Percentiles rank a stretch among this genome's conserved stretches.
Evolutionary conservation across 495 filamentous ascomycete genomes (phyloP).

Genomic region (Podospora sp.): DNA sequence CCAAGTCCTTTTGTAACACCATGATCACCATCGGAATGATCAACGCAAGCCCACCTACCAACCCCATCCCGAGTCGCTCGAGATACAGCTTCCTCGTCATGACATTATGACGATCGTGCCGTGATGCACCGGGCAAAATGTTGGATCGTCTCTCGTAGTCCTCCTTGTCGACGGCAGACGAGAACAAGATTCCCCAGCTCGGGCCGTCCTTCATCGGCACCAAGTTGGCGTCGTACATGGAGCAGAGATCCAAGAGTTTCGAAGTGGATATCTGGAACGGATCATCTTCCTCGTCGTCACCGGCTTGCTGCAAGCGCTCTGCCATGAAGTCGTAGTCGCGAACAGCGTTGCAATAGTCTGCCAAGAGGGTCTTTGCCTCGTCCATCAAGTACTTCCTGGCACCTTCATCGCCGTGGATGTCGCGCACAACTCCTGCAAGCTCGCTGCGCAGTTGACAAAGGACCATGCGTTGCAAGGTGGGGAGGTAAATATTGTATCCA

Average conservation of each 20-base stretch:
- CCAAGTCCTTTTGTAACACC: constrained; percentile 7
- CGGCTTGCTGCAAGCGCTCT: not conserved
- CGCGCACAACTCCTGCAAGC: not conserved
- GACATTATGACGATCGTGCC: not conserved
- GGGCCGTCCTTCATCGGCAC: not conserved
- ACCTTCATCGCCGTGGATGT: not conserved
- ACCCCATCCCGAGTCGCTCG: constrained; percentile 1
- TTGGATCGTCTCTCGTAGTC: not conserved
- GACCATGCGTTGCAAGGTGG: constrained; percentile 5
- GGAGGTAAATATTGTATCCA: not conserved
- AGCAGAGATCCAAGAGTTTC: not conserved
- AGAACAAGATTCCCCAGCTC: not conserved
- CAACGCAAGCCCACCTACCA: not conserved
- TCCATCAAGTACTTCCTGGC: not conserved
- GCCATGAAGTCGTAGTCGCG: constrained; percentile 11
- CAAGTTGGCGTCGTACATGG: not conserved
- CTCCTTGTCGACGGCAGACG: too few relatives aligned
- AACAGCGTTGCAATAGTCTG: constrained; percentile 3
- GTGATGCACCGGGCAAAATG: not conserved
- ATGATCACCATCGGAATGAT: constrained; percentile 7
- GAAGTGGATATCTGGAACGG: not conserved
- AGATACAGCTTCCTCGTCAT: not conserved
- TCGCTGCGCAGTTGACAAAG: not conserved
- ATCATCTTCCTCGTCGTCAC: not conserved
- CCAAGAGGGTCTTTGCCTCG: not conserved